These are phyloP conservation scores for Arabidopsis thaliana DNA, from an alignment of 345 rosid genomes.

Conservation along the genomic window DNA sequence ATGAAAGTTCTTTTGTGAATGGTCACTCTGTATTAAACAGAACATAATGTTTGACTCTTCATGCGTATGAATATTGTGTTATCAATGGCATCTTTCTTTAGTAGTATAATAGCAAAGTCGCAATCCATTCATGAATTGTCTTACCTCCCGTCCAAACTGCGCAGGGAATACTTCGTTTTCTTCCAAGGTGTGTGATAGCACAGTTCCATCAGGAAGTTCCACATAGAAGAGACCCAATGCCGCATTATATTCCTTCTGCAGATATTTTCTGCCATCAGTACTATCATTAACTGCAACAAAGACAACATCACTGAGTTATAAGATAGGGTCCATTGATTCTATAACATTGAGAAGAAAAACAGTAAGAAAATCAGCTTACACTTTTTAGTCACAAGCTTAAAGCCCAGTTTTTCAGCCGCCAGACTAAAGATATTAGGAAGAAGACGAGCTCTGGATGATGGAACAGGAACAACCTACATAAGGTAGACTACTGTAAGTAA, in stretches of 20 bases:
- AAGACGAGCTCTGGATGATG: constrained; percentile 67
- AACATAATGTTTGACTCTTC: not conserved
- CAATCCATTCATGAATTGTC: not conserved
- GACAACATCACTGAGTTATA: not conserved
- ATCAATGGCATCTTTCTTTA: not conserved
- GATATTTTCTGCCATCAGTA: constrained; percentile 72
- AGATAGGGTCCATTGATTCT: not conserved
- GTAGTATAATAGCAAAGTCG: not conserved
- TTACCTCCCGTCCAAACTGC: constrained; percentile 95
- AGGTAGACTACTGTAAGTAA: not conserved
- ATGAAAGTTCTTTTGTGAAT: constrained; percentile 4
- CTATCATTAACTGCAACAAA: constrained; percentile 51
- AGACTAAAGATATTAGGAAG: constrained; percentile 69
- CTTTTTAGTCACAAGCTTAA: constrained; percentile 62
- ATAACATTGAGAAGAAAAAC: constrained; percentile 10
- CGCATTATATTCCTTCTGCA: constrained; percentile 64
- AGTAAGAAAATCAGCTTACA: constrained; percentile 53
- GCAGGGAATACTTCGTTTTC: constrained; percentile 84
- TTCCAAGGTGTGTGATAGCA: constrained; percentile 63
- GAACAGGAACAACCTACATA: constrained; percentile 76
- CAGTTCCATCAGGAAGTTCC: constrained; percentile 75
- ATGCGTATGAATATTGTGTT: not conserved
- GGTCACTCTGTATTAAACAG: not conserved
- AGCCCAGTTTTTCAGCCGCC: constrained; percentile 90
- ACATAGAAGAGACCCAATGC: constrained; percentile 74